Evolutionary conservation across 805 yeast species (phyloP), one percentile per base, ranked within the genome.

Genomic region (Cyberlindnera euphorbiae): DNA sequence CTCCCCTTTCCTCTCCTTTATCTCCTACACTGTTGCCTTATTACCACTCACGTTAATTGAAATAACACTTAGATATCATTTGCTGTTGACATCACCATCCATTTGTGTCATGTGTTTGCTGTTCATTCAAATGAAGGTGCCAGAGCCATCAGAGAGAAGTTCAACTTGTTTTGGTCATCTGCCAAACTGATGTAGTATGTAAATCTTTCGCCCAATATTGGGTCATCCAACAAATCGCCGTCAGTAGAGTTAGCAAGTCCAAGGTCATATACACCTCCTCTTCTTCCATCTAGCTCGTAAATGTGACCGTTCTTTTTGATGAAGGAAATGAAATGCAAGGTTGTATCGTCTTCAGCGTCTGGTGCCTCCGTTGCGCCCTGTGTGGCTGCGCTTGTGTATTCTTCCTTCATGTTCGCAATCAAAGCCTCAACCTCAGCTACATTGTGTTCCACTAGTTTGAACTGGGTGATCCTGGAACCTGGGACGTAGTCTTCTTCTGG

Each of bases 211-310:
- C 64, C 50, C 6, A 89, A 63, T 8, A 58, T 52, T 2, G 67
- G 59, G 28, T 77, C 78, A 19, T 68, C 66, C n/a, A 84, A 42
- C 23, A 84, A 67, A 47, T 80, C 79, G 1, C 50, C 44, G 3
- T 50, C 55, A 6, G 59, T 50, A 6, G 8, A 11, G 11, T 35
- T 28, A 1, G 55, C 43, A 4, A 47, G 35, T 5, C 79, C 88
- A 27, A 87, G 61, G 41, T 72, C 76, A 24, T 80, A 67, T 0
- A 96, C 87, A 0, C 95, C 93, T 24, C 60, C 60, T 45, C 94
- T 69, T 45, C 97, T 71, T 1, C 98, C 98, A 54, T 90, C 98
- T 24, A 90, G 67, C 59, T 90, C 97, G 51, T 76, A 85, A 15
- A 90, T 53, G 40, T 74, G 75, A 8, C 73, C 75, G 44, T 75